Conservation (phyloP, 1,284 basidiomycete species). For the Ceratobasidium sp. region DNA sequence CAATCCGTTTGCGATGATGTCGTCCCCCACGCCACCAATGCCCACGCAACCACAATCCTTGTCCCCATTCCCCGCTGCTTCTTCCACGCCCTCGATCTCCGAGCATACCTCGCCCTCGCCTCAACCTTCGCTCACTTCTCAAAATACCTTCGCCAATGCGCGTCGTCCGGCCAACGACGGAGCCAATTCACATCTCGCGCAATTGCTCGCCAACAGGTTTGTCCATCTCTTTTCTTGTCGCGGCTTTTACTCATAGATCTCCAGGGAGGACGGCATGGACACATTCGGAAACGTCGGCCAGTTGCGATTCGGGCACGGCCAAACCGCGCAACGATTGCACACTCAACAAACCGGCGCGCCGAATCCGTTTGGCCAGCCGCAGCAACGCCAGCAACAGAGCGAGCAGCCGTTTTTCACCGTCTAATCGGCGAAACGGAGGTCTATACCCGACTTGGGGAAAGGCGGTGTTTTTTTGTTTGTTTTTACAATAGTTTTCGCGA, state of each 20-base stretch:
- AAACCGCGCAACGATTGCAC: slow-evolving; percentile 64
- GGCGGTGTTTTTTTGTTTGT: no score
- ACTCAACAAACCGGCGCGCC: slow-evolving; percentile 64
- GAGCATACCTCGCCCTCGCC: slow-evolving; percentile 47
- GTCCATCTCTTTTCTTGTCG: slow-evolving; percentile 12
- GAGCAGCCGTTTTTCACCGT: slow-evolving; percentile 89
- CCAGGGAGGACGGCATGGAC: slow-evolving; percentile 82
- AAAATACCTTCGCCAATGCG: slow-evolving; percentile 44
- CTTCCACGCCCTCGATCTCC: slow-evolving; percentile 47
- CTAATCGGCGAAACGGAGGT: no score
- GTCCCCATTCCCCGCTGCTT: slow-evolving; percentile 48
- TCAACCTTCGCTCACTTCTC: slow-evolving; percentile 48
- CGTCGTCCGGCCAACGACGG: slow-evolving; percentile 57
- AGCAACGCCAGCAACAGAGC: slow-evolving; percentile 54
- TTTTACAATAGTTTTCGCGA: no score
- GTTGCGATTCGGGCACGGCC: slow-evolving; percentile 75
- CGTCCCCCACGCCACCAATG: slow-evolving; percentile 51
- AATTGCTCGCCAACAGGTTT: slow-evolving; percentile 74
- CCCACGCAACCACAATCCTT: slow-evolving; percentile 47
- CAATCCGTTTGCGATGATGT: slow-evolving; percentile 82
- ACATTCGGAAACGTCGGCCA: slow-evolving; percentile 90
- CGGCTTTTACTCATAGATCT: not conserved
- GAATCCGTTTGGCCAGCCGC: slow-evolving; percentile 62
- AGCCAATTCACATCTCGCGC: slow-evolving; percentile 78
- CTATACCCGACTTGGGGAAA: no score